Evolutionary conservation across 441 rosid species (phyloP).

Genomic region (Pelargonium citronellum): DNA sequence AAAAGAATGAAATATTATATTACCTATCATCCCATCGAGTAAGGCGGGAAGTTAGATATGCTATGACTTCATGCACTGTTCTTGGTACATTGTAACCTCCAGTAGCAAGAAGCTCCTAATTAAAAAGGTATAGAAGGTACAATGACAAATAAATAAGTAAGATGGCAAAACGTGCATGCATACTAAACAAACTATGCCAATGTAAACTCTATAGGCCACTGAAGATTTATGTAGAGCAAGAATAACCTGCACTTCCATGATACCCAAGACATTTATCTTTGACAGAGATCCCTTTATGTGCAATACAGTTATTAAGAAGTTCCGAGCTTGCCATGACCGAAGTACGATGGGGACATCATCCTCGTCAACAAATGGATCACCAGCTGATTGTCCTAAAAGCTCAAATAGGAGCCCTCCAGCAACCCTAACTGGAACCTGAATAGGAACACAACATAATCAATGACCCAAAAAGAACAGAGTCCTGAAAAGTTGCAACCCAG

Average conservation of each 20-base stretch:
- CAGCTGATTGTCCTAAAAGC: constrained; percentile 90
- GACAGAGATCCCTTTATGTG: constrained; percentile 65
- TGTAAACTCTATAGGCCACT: constrained; percentile 6
- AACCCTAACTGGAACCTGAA: constrained; percentile 90
- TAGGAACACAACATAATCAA: constrained; percentile 16
- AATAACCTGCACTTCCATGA: constrained; percentile 89
- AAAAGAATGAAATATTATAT: neutral
- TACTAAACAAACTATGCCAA: neutral
- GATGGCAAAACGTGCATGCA: constrained; percentile 5
- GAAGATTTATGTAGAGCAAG: constrained; percentile 10
- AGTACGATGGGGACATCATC: constrained; percentile 89
- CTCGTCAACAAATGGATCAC: constrained; percentile 82
- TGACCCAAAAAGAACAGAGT: constrained; percentile 14
- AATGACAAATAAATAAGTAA: too few species aligned
- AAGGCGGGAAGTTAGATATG: constrained; percentile 68
- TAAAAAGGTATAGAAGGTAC: constrained; percentile 1
- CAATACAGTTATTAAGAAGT: constrained; percentile 68
- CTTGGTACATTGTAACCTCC: constrained; percentile 79
- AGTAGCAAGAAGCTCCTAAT: constrained; percentile 69
- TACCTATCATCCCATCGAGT: constrained; percentile 97
- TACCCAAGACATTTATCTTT: constrained; percentile 56
- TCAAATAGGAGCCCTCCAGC: constrained; percentile 96
- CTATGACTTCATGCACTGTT: constrained; percentile 88
- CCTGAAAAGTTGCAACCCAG: constrained; percentile 9
- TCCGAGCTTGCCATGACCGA: constrained; percentile 93